phyloP scores from a whole-genome alignment of 768 basidiomycete genomes.

The Clathrus columnatus region DNA sequence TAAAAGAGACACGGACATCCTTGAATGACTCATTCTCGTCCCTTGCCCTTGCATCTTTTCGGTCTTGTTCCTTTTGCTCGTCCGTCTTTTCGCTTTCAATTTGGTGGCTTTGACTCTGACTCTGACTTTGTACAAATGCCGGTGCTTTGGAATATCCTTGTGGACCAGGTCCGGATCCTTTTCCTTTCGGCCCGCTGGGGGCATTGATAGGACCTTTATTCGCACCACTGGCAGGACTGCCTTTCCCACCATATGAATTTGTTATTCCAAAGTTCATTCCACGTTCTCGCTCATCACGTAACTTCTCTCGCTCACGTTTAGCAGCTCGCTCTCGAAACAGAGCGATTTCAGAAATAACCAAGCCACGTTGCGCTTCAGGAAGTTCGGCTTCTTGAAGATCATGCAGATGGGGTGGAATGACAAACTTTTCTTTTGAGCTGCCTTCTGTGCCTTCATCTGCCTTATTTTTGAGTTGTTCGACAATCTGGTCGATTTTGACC shows the following conservation, averaged over 20 bases:
- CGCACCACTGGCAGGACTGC: slow-evolving; percentile 43
- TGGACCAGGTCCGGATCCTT: slow-evolving; percentile 73
- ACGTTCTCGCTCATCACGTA: slow-evolving; percentile 45
- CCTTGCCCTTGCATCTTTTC: slow-evolving; percentile 62
- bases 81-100: slow-evolving; percentile 53
- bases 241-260: slow-evolving; percentile 30
- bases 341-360: slow-evolving; percentile 93
- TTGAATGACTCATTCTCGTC: slow-evolving; percentile 81
- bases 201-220: slow-evolving; percentile 22
- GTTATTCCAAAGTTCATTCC: slow-evolving; percentile 7
- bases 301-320: slow-evolving; percentile 82
- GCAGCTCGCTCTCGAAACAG: slow-evolving; percentile 92
- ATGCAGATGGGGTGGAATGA: slow-evolving; percentile 92
- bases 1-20: slow-evolving; percentile 50
- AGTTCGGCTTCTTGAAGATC: slow-evolving; percentile 95
- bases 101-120: slow-evolving; percentile 31
- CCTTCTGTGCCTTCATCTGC: slow-evolving; percentile 65
- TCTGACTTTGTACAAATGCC: slow-evolving; percentile 72
- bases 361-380: slow-evolving; percentile 84
- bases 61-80: slow-evolving; percentile 78
- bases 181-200: slow-evolving; percentile 67
- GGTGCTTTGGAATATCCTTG: slow-evolving; percentile 76
- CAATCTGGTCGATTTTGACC: slow-evolving; percentile 51
- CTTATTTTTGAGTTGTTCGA: slow-evolving; percentile 61
- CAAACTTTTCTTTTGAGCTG: slow-evolving; percentile 81